These are phyloP conservation scores for Botrytis fabae DNA, from an alignment of 2,329 filamentous ascomycete species.

Conservation along the genomic window DNA sequence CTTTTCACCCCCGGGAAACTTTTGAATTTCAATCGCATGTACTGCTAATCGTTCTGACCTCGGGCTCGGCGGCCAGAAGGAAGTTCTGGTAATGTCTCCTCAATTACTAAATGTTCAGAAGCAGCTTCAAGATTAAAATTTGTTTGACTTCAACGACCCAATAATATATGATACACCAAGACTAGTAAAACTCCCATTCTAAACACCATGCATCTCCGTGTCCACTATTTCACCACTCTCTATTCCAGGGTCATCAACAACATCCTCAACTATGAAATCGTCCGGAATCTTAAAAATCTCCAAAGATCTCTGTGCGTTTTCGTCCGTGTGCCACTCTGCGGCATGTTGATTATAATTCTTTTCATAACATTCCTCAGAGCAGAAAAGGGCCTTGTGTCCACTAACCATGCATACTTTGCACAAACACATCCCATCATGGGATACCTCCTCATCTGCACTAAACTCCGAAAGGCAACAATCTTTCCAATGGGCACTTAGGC, in stretches of 20 bases:
- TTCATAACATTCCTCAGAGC: conserved; percentile 11
- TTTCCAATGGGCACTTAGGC: conserved; percentile 16
- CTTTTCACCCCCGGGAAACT: not conserved
- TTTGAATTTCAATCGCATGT: not conserved
- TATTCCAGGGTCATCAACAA: conserved; percentile 2
- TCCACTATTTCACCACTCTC: conserved; percentile 16
- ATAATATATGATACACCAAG: not conserved
- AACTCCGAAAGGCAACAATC: conserved; percentile 4
- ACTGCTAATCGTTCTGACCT: not conserved
- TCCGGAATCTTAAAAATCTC: conserved; percentile 2
- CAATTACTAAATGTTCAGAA: not conserved
- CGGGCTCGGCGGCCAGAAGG: no score
- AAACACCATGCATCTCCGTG: conserved; percentile 12
- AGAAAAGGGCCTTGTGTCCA: conserved; percentile 15
- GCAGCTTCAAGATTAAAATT: not conserved
- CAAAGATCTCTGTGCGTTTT: conserved; percentile 5
- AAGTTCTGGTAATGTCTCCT: not conserved
- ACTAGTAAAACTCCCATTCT: no score
- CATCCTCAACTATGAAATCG: conserved; percentile 5
- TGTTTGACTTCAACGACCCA: not conserved
- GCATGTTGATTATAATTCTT: conserved; percentile 14
- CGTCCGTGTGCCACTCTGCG: conserved; percentile 16
- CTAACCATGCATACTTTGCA: conserved; percentile 16
- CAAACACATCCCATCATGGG: conserved; percentile 3
- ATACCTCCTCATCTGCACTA: not conserved